Evolutionary conservation across 2,329 filamentous ascomycete genomes (phyloP).

Genomic region (Beauveria asiatica): DNA sequence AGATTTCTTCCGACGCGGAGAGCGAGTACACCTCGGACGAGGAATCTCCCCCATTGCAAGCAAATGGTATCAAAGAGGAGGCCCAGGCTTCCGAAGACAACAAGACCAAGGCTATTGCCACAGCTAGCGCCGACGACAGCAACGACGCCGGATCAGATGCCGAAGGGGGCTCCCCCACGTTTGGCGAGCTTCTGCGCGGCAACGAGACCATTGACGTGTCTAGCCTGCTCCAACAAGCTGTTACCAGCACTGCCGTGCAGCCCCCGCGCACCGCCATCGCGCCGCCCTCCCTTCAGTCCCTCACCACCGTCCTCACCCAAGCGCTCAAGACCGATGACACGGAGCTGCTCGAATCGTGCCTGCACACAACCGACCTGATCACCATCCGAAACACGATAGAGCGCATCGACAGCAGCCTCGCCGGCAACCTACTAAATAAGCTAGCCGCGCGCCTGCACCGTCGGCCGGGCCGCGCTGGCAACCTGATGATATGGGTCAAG

Average conservation of each 20-base stretch:
- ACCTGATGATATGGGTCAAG: constrained; percentile 90
- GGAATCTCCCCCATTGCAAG: constrained; percentile 20
- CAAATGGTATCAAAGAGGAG: constrained; percentile 14
- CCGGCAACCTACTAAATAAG: constrained; percentile 69
- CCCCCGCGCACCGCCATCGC: constrained; percentile 41
- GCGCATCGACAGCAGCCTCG: constrained; percentile 76
- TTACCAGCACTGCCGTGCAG: constrained; percentile 27
- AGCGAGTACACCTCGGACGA: constrained; percentile 41
- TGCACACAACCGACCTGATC: constrained; percentile 66
- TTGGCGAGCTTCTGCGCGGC: constrained; percentile 76
- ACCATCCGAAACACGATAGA: constrained; percentile 86
- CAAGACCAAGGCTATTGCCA: constrained; percentile 18
- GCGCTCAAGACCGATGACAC: constrained; percentile 87
- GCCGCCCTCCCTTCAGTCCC: constrained; percentile 65
- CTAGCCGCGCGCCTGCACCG: constrained; percentile 81
- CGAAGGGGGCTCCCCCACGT: constrained; percentile 55
- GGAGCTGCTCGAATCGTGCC: constrained; percentile 82
- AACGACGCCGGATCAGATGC: constrained; percentile 35
- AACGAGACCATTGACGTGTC: constrained; percentile 70
- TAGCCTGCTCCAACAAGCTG: constrained; percentile 42
- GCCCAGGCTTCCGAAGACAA: constrained; percentile 19
- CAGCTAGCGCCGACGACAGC: constrained; percentile 19
- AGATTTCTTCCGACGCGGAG: constrained; percentile 48
- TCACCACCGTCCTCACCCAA: constrained; percentile 88
- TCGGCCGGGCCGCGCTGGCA: constrained; percentile 79